Evolutionary conservation across 2,329 filamentous ascomycete species (phyloP), one percentile per base, ranked within the genome.

Genomic region (Verticillium alfalfae): DNA sequence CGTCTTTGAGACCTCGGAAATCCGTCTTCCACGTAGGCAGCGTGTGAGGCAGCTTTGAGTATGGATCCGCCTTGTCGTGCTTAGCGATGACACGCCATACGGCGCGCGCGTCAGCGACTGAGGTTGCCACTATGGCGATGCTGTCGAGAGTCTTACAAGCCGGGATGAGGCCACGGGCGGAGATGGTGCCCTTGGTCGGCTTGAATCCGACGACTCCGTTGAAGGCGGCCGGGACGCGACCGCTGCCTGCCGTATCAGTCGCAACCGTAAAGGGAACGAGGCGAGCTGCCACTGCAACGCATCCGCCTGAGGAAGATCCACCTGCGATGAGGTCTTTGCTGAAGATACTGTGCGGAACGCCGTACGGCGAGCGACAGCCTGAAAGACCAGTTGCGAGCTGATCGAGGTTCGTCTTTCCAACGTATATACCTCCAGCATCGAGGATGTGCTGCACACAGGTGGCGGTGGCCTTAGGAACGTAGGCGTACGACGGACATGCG

Each of bases 361-460:
- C 85, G 64, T 82, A 86, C 0, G 84, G 83, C 1, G 82, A 85
- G 34, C 84, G 79, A 56, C 81, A 84, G 16, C 85, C 86, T 13
- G 80, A 83, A 2, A 88, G 75, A 0, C 86, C 86, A 0, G 85
- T 88, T 2, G 85, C 85, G 4, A 88, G 76, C 69, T 88, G 85
- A 67, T 88, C 86, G 60, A 88, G 77, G 66, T 83, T 84, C 13
- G 77, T 77, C 67, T 87, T 88, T 36, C 85, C 85, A 54, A 87
- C 75, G 61, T 83, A 80, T 3, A 87, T 68, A 1, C 78, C 85
- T 7, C 84, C 84, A 15, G 80, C 78, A 5, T 76, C 72, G 3
- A 84, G 72, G 5, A 84, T 68, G 54, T 74, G 76, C 31, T 79
- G 72, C 26, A 83, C 79, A 1, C 81, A 78, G 5, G 75, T 73